A percentile compares a stretch with the other conserved stretches of the same genome.
Conservation (phyloP, 805 yeast species). For the Candida alai region DNA sequence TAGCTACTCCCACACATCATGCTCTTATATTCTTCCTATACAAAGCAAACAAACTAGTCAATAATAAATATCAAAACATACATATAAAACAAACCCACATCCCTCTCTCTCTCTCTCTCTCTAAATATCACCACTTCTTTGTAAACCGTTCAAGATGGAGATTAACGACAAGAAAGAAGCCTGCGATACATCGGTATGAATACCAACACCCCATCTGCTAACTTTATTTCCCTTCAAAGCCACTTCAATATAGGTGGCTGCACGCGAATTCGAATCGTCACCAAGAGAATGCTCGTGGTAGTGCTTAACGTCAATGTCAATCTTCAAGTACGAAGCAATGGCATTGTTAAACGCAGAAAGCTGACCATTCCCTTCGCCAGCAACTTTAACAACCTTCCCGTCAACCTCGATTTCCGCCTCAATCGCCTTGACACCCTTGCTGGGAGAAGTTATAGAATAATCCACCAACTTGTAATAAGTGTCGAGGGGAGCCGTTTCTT, state of each 20-base stretch:
- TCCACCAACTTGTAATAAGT: slow-evolving; percentile 38
- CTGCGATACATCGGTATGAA: slow-evolving; percentile 83
- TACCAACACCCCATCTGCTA: slow-evolving; percentile 84
- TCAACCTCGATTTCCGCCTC: slow-evolving; percentile 48
- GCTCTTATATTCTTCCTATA: too few species aligned
- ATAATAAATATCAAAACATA: too few species aligned
- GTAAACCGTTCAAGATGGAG: slow-evolving; percentile 56
- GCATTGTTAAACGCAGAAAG: slow-evolving; percentile 73
- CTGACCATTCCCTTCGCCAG: slow-evolving; percentile 79
- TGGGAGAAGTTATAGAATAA: slow-evolving; percentile 42
- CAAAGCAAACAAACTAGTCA: too few species aligned
- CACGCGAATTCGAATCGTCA: slow-evolving; percentile 62
- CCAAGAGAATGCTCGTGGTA: slow-evolving; percentile 83
- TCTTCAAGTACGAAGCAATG: slow-evolving; percentile 43
- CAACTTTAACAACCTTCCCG: slow-evolving; percentile 35
- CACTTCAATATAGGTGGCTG: slow-evolving; percentile 65
- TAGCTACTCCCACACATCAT: too few species aligned
- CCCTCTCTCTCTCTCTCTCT: too few species aligned
- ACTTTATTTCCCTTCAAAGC: slow-evolving; percentile 28
- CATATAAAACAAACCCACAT: too few species aligned
- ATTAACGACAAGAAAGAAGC: slow-evolving; percentile 72
- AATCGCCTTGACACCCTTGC: slow-evolving; percentile 38
- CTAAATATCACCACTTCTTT: slow-evolving; percentile 10
- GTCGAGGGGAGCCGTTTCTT: slow-evolving; percentile 24
- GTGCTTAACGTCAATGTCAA: slow-evolving; percentile 56